Conservation (phyloP, 1,139 yeast species). For the Yamadazyma dushanensis region DNA sequence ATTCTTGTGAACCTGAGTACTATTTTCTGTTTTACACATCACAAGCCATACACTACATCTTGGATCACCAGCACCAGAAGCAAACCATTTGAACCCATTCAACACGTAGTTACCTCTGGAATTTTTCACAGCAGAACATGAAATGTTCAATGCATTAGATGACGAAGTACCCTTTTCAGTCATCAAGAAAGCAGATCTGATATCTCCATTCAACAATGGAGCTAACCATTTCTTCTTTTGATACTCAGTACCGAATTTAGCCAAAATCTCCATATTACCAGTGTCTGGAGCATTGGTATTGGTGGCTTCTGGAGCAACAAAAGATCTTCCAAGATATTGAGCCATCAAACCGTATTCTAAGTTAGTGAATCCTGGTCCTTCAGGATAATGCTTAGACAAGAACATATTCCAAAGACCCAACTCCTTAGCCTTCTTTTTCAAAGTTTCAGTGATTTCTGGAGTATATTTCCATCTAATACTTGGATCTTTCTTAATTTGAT, state of each 20-base stretch:
- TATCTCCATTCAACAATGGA: constrained; percentile 59
- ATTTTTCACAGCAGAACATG: constrained; percentile 47
- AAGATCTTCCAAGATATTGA: constrained; percentile 60
- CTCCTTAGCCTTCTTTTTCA: constrained; percentile 55
- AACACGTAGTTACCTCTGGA: constrained; percentile 52
- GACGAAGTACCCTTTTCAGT: constrained; percentile 68
- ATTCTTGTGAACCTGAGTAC: constrained; percentile 43
- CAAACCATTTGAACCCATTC: constrained; percentile 75
- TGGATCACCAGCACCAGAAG: constrained; percentile 76
- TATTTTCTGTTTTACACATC: constrained; percentile 61
- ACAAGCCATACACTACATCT: constrained; percentile 61
- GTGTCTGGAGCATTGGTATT: constrained; percentile 72
- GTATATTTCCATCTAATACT: constrained; percentile 47
- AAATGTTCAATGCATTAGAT: constrained; percentile 67
- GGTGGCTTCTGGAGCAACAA: constrained; percentile 61
- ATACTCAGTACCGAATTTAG: constrained; percentile 53
- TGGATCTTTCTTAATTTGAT: constrained; percentile 42
- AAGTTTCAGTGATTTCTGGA: constrained; percentile 53
- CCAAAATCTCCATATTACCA: constrained; percentile 73
- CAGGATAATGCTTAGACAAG: constrained; percentile 54
- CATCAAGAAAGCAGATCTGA: constrained; percentile 70
- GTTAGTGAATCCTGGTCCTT: constrained; percentile 66
- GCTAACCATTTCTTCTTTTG: constrained; percentile 57
- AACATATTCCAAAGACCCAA: constrained; percentile 69
- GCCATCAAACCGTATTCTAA: constrained; percentile 74